Evolutionary conservation across 2,329 filamentous ascomycete species (phyloP).

Genomic region (Parastagonospora nodorum): DNA sequence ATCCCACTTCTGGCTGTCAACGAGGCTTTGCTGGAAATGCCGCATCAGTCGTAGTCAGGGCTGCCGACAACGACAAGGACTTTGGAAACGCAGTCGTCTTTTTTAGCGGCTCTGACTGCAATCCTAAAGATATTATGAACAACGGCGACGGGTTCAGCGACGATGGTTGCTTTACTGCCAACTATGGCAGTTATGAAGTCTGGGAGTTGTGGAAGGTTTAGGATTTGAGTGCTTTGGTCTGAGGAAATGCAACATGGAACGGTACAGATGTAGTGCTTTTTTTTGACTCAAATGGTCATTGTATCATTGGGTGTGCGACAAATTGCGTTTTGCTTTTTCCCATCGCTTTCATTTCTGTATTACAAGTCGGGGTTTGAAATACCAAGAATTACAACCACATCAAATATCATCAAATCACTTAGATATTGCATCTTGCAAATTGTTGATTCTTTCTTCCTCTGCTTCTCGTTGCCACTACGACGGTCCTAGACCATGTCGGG

Average conservation of each 20-base stretch:
- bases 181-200: conserved; percentile 12
- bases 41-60: conserved; percentile 3
- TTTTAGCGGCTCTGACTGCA: conserved; percentile 11
- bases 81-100: conserved; percentile 11
- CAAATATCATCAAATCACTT: no score
- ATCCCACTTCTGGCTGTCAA: conserved; percentile 7
- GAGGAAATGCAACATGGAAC: not conserved
- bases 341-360: no score
- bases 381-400: no score
- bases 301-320: no score
- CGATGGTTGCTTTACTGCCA: conserved; percentile 6
- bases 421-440: no score
- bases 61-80: conserved; percentile 7
- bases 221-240: not conserved
- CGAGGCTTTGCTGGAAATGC: conserved; percentile 6
- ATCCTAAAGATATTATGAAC: conserved; percentile 11
- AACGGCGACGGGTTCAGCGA: conserved; percentile 3
- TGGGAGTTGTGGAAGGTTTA: conserved; percentile 11
- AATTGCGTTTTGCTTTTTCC: no score
- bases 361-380: no score
- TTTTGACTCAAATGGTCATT: not conserved
- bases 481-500: no score
- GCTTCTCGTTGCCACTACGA: no score
- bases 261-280: not conserved
- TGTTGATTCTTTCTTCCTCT: no score